phyloP scores from a whole-genome alignment of 2,329 filamentous ascomycete species.

The Mycosphaerella arachidis region DNA sequence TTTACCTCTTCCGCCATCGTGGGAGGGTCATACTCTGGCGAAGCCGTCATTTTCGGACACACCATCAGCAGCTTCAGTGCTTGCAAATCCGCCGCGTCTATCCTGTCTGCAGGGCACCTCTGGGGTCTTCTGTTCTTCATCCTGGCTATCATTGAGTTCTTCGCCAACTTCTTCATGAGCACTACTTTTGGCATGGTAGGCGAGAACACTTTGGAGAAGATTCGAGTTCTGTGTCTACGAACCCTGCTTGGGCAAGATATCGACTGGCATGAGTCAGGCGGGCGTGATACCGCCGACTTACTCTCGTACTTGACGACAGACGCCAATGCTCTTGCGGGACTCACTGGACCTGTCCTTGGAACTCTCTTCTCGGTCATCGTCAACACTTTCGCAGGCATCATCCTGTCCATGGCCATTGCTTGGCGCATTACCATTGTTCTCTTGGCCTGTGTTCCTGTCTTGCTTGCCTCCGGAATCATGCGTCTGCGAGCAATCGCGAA shows the following conservation, averaged over 20 bases:
- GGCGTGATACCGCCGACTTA: conserved; percentile 57
- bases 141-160: conserved; percentile 55
- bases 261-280: conserved; percentile 66
- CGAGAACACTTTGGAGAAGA: conserved; percentile 60
- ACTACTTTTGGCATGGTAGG: conserved; percentile 55
- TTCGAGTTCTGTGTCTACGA: conserved; percentile 60
- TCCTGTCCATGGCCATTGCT: conserved; percentile 65
- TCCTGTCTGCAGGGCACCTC: conserved; percentile 54
- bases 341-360: conserved; percentile 67
- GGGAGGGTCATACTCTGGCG: conserved; percentile 52
- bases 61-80: conserved; percentile 55
- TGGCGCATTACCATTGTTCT: conserved; percentile 75
- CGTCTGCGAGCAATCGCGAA: conserved; percentile 58
- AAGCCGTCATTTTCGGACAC: conserved; percentile 58
- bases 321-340: conserved; percentile 60
- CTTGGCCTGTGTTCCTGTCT: conserved; percentile 58
- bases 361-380: conserved; percentile 64
- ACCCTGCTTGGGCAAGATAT: conserved; percentile 63
- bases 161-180: conserved; percentile 59
- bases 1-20: conserved; percentile 34
- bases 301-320: conserved; percentile 67
- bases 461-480: conserved; percentile 63
- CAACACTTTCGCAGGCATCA: conserved; percentile 64
- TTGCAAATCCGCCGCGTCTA: conserved; percentile 47
- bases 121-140: conserved; percentile 59